Evolutionary conservation across 352 stramenopile species (phyloP).

Genomic region (Phytophthora pseudosyringae): DNA sequence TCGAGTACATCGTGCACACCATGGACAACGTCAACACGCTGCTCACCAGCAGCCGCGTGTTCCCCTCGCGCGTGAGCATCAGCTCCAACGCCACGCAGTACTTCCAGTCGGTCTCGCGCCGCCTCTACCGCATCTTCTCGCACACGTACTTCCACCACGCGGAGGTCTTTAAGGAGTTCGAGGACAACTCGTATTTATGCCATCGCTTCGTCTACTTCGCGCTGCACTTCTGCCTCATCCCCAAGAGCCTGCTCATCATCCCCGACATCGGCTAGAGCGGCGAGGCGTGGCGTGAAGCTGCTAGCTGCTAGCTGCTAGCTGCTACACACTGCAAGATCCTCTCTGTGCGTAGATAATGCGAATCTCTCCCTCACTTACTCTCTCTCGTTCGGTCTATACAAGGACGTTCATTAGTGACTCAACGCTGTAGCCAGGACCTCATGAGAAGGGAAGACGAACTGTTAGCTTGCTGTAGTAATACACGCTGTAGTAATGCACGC

Average conservation of each 20-base stretch:
- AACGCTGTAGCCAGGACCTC: background rate
- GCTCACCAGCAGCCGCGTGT: slow-evolving; percentile 82
- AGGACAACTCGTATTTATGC: slow-evolving; percentile 78
- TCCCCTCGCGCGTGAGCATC: slow-evolving; percentile 79
- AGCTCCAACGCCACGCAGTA: slow-evolving; percentile 85
- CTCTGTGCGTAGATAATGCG: slow-evolving; percentile 19
- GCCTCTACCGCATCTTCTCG: slow-evolving; percentile 87
- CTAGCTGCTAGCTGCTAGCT: background rate
- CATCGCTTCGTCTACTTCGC: slow-evolving; percentile 88
- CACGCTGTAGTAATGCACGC: too few relatives aligned
- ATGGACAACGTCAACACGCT: slow-evolving; percentile 90
- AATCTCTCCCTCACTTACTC: slow-evolving; percentile 1
- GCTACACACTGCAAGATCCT: background rate
- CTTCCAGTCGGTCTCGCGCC: slow-evolving; percentile 83
- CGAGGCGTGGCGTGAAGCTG: background rate
- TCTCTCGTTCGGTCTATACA: slow-evolving; percentile 2
- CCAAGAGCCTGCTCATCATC: slow-evolving; percentile 86
- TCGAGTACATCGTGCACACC: slow-evolving; percentile 88
- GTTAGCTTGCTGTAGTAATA: background rate
- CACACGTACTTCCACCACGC: slow-evolving; percentile 87
- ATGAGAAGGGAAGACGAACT: background rate
- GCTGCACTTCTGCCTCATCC: slow-evolving; percentile 80
- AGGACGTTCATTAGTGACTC: slow-evolving; percentile 7
- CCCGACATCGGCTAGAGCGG: slow-evolving; percentile 63
- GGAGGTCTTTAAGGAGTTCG: slow-evolving; percentile 76